Evolutionary conservation across 202 grass and related monocot genomes (phyloP).

Genomic region (Schoenoplectus tabernaemontani): DNA sequence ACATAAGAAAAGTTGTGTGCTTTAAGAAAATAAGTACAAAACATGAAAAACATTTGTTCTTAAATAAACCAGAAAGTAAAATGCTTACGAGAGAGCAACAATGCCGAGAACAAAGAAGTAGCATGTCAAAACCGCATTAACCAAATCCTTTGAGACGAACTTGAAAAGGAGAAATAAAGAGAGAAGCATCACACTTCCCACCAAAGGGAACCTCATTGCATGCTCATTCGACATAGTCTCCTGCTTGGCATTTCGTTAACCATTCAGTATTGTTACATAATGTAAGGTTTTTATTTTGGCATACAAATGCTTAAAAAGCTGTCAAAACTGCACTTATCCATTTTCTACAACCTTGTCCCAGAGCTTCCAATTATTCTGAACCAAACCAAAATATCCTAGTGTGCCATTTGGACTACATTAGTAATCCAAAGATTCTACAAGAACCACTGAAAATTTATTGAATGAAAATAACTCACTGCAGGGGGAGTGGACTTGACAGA

Average conservation of each 20-base stretch:
- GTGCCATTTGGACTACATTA: not conserved
- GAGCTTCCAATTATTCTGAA: not conserved
- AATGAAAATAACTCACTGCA: constrained; percentile 47
- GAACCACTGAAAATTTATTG: not conserved
- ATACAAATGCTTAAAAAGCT: not conserved
- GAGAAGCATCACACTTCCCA: constrained; percentile 91
- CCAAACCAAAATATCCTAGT: not conserved
- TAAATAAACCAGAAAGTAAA: not conserved
- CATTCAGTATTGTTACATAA: not conserved
- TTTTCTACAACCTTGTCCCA: not conserved
- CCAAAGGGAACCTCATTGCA: constrained; percentile 91
- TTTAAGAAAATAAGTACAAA: not conserved
- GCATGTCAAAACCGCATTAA: constrained; percentile 69
- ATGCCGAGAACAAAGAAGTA: constrained; percentile 98
- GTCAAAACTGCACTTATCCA: not conserved
- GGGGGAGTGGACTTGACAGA: constrained; percentile 80
- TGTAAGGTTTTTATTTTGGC: not conserved
- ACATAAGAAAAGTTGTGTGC: not conserved
- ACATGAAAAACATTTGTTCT: not conserved
- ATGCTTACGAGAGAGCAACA: constrained; percentile 61
- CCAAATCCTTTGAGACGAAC: constrained; percentile 83
- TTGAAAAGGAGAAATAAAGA: constrained; percentile 92
- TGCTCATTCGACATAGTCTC: constrained; percentile 97
- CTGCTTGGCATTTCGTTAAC: constrained; percentile 30
- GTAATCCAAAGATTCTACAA: not conserved